Conservation (phyloP, 306 rosid genomes). For the Glycyrrhiza uralensis region DNA sequence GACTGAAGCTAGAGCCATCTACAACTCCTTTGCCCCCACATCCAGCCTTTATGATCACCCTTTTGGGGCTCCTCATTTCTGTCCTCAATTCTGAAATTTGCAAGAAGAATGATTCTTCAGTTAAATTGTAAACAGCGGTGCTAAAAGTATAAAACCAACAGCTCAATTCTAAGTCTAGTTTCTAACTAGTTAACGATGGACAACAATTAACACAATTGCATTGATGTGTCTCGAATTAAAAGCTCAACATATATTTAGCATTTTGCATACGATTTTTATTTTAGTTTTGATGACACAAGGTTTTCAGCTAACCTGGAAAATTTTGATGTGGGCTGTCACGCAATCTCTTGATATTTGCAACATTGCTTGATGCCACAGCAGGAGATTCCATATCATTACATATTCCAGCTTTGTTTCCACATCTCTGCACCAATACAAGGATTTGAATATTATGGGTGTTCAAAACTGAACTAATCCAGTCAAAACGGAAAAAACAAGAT, state of each 20-base stretch:
- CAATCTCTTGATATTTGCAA: constrained; percentile 46
- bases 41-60: constrained; percentile 52
- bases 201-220: background rate
- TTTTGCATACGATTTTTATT: background rate
- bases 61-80: constrained; percentile 78
- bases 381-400: constrained; percentile 39
- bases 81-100: constrained; percentile 67
- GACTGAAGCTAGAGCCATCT: constrained; percentile 79
- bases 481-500: background rate
- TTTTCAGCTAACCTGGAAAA: constrained; percentile 63
- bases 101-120: constrained; percentile 26
- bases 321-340: constrained; percentile 51
- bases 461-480: background rate
- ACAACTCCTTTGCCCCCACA: constrained; percentile 57
- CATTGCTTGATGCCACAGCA: constrained; percentile 50
- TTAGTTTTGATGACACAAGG: background rate
- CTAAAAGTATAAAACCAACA: background rate
- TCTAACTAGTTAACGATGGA: background rate
- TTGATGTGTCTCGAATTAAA: background rate
- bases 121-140: background rate
- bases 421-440: constrained; percentile 46
- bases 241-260: background rate
- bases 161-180: background rate
- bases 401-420: constrained; percentile 40
- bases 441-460: background rate